These are phyloP conservation scores for Leucocoprinus leucothites DNA, from an alignment of 768 basidiomycete genomes.

Conservation along the genomic window DNA sequence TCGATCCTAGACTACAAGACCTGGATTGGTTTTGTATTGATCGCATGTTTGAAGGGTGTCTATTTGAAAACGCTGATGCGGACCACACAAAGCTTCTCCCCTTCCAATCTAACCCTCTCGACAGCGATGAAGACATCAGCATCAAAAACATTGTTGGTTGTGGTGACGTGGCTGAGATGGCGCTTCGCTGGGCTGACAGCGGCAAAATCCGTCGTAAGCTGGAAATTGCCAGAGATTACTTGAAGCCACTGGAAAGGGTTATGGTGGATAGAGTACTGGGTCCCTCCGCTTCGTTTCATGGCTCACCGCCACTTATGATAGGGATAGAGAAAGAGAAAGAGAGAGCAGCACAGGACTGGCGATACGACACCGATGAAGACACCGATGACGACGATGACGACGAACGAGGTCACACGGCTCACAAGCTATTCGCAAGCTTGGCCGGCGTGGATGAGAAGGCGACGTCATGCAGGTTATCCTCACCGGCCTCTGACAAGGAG, in stretches of 20 bases:
- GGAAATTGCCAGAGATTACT: constrained; percentile 38
- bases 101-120: constrained; percentile 10
- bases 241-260: constrained; percentile 33
- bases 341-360: constrained; percentile 16
- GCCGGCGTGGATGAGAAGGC: constrained; percentile 34
- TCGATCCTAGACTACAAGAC: constrained; percentile 46
- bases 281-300: not conserved
- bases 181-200: constrained; percentile 53
- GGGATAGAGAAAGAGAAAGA: constrained; percentile 19
- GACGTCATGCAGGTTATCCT: constrained; percentile 29
- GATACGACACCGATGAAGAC: constrained; percentile 25
- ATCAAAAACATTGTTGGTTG: constrained; percentile 67
- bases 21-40: constrained; percentile 76
- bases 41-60: constrained; percentile 59
- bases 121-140: constrained; percentile 43
- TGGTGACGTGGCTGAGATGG: constrained; percentile 38
- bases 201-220: constrained; percentile 42
- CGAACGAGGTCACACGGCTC: constrained; percentile 55
- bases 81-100: constrained; percentile 6
- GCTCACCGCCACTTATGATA: not conserved
- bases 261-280: constrained; percentile 32
- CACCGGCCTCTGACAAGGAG: constrained; percentile 20
- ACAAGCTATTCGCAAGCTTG: constrained; percentile 47
- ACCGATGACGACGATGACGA: constrained; percentile 35
- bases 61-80: constrained; percentile 25